Conservation (phyloP, 78 protist genomes). For the Anaeramoeba flamelloides region DNA sequence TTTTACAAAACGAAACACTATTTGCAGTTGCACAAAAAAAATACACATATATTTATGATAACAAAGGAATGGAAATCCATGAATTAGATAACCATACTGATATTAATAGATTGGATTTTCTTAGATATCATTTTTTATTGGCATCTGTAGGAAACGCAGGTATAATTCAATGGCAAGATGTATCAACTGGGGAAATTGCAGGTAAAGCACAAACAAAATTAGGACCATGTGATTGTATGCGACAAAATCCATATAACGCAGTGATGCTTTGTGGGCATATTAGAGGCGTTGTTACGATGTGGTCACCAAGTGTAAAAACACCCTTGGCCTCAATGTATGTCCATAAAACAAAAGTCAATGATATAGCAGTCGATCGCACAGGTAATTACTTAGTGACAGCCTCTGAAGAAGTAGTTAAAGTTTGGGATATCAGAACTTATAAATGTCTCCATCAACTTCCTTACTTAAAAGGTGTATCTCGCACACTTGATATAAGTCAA, state of each 20-base stretch:
- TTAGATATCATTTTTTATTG: background rate
- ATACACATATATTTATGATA: background rate
- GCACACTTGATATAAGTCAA: background rate
- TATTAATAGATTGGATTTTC: background rate
- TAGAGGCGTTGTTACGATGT: background rate
- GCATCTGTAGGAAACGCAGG: background rate
- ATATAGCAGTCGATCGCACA: background rate
- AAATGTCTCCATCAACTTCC: background rate
- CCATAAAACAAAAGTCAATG: background rate
- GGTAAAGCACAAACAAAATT: background rate
- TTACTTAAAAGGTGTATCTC: background rate
- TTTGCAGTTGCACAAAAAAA: constrained; percentile 2
- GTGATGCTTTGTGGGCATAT: background rate
- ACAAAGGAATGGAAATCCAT: background rate
- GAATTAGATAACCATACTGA: background rate
- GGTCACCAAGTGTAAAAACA: background rate
- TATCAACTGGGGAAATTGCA: background rate
- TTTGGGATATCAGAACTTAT: background rate
- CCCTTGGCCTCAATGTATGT: background rate
- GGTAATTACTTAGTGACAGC: background rate
- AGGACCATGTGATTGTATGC: background rate
- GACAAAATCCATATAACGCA: background rate
- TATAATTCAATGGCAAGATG: background rate
- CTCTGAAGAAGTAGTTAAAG: background rate
- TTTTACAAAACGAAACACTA: background rate